Percentiles rank a stretch among this genome's conserved stretches.
Evolutionary conservation across 2,329 filamentous ascomycete species (phyloP).

Genomic region (Exophiala dermatitidis): DNA sequence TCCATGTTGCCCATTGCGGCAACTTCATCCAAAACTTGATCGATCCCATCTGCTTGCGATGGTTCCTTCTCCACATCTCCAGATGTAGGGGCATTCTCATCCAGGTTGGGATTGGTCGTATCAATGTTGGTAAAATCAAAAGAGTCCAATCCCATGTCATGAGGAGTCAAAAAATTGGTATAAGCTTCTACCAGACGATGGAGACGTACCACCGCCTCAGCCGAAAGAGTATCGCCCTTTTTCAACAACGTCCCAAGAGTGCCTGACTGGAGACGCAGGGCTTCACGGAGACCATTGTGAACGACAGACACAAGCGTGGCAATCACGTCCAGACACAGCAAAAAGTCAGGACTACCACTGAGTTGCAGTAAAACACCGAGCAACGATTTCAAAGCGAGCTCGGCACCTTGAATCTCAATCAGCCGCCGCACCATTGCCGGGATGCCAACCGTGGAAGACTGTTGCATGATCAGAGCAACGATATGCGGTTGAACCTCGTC

Average conservation of each 20-base stretch:
- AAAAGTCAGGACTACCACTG: constrained; percentile 35
- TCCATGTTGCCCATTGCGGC: constrained; percentile 24
- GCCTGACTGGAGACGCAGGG: constrained; percentile 35
- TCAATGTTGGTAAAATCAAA: constrained; percentile 33
- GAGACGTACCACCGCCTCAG: constrained; percentile 41
- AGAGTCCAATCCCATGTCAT: constrained; percentile 19
- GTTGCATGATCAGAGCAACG: constrained; percentile 27
- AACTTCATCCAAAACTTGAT: constrained; percentile 26
- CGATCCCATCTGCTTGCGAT: constrained; percentile 22
- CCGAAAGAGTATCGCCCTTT: constrained; percentile 38
- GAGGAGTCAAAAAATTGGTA: constrained; percentile 26
- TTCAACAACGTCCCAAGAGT: constrained; percentile 37
- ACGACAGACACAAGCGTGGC: constrained; percentile 39
- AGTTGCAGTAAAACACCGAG: constrained; percentile 40
- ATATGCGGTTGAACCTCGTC: background rate
- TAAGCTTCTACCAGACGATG: constrained; percentile 40
- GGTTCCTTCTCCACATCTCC: constrained; percentile 12
- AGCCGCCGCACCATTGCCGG: constrained; percentile 30
- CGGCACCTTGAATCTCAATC: constrained; percentile 37
- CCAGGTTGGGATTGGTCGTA: constrained; percentile 39
- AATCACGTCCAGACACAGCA: constrained; percentile 40
- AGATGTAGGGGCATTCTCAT: constrained; percentile 18
- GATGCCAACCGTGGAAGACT: constrained; percentile 49
- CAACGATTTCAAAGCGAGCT: constrained; percentile 34
- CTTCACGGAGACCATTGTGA: constrained; percentile 37